phyloP scores from a whole-genome alignment of 2,329 filamentous ascomycete species.

The Podosphaera xanthii region DNA sequence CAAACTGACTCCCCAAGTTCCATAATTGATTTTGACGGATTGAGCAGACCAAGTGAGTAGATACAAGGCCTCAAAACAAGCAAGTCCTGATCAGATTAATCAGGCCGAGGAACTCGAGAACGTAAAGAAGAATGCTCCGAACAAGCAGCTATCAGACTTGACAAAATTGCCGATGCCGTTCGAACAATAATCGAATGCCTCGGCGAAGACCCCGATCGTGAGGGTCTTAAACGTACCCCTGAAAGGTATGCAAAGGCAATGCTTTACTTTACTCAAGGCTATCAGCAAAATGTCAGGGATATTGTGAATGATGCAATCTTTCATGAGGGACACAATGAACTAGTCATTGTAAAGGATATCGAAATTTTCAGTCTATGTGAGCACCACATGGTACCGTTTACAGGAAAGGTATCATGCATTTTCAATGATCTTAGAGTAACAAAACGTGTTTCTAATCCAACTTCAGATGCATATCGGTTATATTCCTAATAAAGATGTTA shows the following conservation, averaged over 20 bases:
- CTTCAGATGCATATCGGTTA: constrained; percentile 93
- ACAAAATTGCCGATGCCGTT: constrained; percentile 37
- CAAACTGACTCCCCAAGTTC: constrained; percentile 27
- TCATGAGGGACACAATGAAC: constrained; percentile 86
- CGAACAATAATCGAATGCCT: constrained; percentile 45
- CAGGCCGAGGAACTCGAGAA: constrained; percentile 40
- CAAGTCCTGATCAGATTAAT: constrained; percentile 1
- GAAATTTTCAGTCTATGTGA: constrained; percentile 85
- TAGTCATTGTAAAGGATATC: constrained; percentile 96
- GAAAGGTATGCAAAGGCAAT: constrained; percentile 85
- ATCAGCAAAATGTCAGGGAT: constrained; percentile 79
- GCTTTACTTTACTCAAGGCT: constrained; percentile 89
- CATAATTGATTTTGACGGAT: constrained; percentile 37
- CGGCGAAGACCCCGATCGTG: constrained; percentile 42
- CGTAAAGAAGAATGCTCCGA: constrained; percentile 33
- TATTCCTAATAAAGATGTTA: constrained; percentile 74
- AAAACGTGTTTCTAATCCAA: background rate
- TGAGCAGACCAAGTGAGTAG: constrained; percentile 31
- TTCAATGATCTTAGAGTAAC: background rate
- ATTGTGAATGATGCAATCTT: constrained; percentile 90
- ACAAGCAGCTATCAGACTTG: constrained; percentile 27
- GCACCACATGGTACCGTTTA: constrained; percentile 91
- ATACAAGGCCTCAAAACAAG: background rate
- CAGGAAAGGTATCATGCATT: constrained; percentile 48
- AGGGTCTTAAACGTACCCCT: constrained; percentile 45